Percentiles rank a stretch among this genome's conserved stretches.
Conservation (phyloP, 1,284 basidiomycete genomes). For the Cryptococcus hybrid region DNA sequence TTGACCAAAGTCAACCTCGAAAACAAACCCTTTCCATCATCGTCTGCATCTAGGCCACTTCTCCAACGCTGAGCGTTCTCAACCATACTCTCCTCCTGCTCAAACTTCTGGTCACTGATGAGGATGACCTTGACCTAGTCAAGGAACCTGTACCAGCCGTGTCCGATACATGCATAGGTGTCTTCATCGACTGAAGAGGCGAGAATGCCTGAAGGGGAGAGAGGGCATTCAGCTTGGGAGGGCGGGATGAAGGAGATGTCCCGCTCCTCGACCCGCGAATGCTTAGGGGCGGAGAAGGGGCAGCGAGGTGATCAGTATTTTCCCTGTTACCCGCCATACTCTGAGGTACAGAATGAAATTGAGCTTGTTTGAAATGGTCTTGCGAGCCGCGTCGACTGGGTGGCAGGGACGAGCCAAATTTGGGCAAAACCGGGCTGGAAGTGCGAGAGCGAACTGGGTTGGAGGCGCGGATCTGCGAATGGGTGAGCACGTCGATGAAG, state of each 20-base stretch:
- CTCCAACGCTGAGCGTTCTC: constrained; percentile 28
- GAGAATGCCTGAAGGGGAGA: constrained; percentile 47
- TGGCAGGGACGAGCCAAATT: not conserved
- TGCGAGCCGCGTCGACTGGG: not conserved
- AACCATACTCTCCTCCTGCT: constrained; percentile 36
- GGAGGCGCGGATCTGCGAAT: constrained; percentile 1
- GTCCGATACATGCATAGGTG: constrained; percentile 3
- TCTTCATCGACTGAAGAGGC: constrained; percentile 26
- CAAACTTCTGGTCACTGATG: constrained; percentile 29
- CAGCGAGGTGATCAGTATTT: constrained; percentile 53
- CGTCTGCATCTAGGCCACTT: constrained; percentile 10
- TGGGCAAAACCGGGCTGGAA: not conserved
- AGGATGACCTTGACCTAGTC: constrained; percentile 14
- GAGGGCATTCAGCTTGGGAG: constrained; percentile 33
- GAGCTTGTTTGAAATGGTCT: not conserved
- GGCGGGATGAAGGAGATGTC: constrained; percentile 58
- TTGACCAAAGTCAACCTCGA: constrained; percentile 46
- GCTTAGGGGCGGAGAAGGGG: constrained; percentile 55
- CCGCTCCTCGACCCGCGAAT: constrained; percentile 45
- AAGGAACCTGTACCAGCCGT: constrained; percentile 7
- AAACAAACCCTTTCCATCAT: constrained; percentile 23
- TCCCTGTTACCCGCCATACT: constrained; percentile 50
- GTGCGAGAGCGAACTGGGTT: not conserved
- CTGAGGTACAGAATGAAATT: not conserved
- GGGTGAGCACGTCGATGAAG: not conserved